These are phyloP conservation scores for Suillus placidus DNA, from an alignment of 768 basidiomycete genomes.

Conservation along the genomic window DNA sequence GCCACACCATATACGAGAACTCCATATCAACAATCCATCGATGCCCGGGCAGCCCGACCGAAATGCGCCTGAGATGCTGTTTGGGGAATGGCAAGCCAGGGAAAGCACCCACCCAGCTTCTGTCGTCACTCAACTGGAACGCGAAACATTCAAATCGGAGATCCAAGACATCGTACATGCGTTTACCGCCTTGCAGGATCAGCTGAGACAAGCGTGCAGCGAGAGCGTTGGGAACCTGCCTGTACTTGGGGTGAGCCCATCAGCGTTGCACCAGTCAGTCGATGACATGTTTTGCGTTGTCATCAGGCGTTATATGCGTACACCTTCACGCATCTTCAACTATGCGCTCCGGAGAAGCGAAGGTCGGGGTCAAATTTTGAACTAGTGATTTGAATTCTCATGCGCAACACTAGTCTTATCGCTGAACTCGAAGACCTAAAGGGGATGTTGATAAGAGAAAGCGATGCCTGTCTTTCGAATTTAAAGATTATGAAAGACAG, in stretches of 20 bases:
- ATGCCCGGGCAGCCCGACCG: background rate
- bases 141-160: conserved; percentile 15
- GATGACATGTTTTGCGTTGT: conserved; percentile 12
- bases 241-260: conserved; percentile 27
- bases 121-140: conserved; percentile 15
- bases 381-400: conserved; percentile 13
- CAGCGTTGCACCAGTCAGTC: background rate
- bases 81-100: background rate
- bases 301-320: conserved; percentile 32
- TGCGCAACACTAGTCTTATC: conserved; percentile 10
- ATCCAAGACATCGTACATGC: conserved; percentile 22
- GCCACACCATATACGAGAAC: background rate
- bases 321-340: conserved; percentile 28
- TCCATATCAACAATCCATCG: background rate
- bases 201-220: conserved; percentile 17
- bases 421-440: background rate
- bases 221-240: conserved; percentile 18
- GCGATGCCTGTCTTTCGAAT: conserved; percentile 18
- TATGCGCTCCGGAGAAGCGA: conserved; percentile 20
- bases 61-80: background rate
- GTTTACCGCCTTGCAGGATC: conserved; percentile 18
- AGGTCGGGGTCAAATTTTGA: conserved; percentile 13
- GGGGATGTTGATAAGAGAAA: conserved; percentile 7
- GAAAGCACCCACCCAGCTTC: background rate
- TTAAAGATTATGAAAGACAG: conserved; percentile 16